Conservation (phyloP, 2,329 filamentous ascomycete species). For the Clarireedia paspali region DNA sequence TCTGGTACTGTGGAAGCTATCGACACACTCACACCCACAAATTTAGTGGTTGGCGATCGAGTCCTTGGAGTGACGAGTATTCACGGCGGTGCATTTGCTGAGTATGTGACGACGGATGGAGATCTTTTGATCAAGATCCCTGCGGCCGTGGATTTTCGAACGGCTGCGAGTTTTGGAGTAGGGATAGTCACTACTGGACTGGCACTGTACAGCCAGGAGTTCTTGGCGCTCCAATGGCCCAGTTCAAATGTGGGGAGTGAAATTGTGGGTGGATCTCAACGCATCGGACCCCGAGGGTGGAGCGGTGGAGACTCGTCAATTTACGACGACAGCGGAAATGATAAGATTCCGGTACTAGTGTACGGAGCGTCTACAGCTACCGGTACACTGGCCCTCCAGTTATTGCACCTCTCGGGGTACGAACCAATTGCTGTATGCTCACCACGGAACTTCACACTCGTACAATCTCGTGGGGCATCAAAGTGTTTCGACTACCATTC, state of each 20-base stretch:
- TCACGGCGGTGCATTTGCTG: constrained; percentile 8
- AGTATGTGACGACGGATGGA: constrained; percentile 3
- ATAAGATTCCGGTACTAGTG: constrained; percentile 5
- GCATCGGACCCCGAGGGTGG: constrained; percentile 6
- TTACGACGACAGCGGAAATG: background rate
- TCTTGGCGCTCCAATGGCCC: background rate
- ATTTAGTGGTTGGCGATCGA: constrained; percentile 3
- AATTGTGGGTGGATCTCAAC: background rate
- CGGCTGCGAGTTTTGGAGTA: background rate
- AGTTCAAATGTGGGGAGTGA: background rate
- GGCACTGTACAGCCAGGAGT: constrained; percentile 1
- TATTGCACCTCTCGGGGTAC: constrained; percentile 1
- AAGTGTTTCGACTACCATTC: constrained; percentile 35
- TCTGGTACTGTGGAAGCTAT: constrained; percentile 5
- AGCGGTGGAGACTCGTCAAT: background rate
- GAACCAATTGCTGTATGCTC: constrained; percentile 31
- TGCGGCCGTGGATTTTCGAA: background rate
- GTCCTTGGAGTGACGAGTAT: constrained; percentile 4
- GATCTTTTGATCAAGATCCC: constrained; percentile 7
- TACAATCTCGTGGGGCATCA: constrained; percentile 33
- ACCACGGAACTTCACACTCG: constrained; percentile 32
- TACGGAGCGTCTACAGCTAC: constrained; percentile 8
- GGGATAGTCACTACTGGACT: constrained; percentile 1
- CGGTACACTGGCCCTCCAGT: constrained; percentile 7
- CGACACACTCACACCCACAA: background rate